phyloP scores from a whole-genome alignment of 2,329 filamentous ascomycete genomes.

The Epicoccum sorghinum region DNA sequence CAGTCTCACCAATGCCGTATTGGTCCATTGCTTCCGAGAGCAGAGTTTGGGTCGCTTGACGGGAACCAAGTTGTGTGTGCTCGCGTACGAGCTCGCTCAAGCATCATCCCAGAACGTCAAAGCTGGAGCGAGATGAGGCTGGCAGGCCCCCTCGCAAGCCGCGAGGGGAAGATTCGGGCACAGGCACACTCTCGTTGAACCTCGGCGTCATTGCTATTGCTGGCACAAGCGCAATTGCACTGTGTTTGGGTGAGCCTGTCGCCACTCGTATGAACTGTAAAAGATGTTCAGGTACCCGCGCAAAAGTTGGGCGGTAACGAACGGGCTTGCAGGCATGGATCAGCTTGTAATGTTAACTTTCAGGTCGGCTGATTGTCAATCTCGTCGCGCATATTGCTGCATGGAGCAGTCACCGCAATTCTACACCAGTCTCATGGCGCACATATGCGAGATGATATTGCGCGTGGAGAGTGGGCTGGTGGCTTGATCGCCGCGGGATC shows the following conservation, averaged over 20 bases:
- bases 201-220: conserved; percentile 1
- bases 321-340: conserved; percentile 13
- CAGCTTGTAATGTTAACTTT: conserved; percentile 8
- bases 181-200: not conserved
- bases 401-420: conserved; percentile 3
- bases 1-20: conserved; percentile 8
- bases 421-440: conserved; percentile 1
- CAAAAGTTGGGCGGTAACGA: conserved; percentile 13
- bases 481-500: conserved; percentile 2
- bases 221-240: conserved; percentile 1
- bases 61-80: conserved; percentile 18
- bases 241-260: conserved; percentile 8
- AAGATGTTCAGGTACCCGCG: conserved; percentile 19
- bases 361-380: conserved; percentile 6
- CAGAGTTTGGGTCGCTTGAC: conserved; percentile 23
- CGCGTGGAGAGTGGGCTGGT: not conserved
- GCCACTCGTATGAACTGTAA: conserved; percentile 4
- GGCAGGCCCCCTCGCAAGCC: conserved; percentile 6
- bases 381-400: conserved; percentile 16
- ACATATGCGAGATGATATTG: not conserved
- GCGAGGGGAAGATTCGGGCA: conserved; percentile 9
- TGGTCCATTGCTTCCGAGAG: not conserved
- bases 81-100: conserved; percentile 1
- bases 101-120: conserved; percentile 21
- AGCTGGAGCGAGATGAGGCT: conserved; percentile 17